Conservation (phyloP, 495 filamentous ascomycete genomes). For the Amniculicola lignicola region DNA sequence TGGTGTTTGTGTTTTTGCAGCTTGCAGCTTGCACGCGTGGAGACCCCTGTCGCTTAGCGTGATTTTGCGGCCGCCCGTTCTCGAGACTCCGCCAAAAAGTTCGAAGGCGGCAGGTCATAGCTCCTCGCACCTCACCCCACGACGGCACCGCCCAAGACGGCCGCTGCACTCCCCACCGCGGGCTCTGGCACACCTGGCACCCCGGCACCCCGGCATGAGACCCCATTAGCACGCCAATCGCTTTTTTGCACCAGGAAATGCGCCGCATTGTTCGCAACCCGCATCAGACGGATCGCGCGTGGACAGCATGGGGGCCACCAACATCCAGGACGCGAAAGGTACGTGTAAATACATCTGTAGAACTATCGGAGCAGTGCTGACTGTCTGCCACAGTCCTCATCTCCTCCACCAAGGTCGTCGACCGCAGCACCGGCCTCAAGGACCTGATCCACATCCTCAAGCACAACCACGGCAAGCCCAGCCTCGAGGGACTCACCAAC, state of each 20-base stretch:
- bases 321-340: constrained; percentile 29
- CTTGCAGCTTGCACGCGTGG: constrained; percentile 15
- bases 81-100: neutral
- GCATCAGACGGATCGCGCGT: neutral
- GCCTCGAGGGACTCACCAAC: constrained; percentile 60
- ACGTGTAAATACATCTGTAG: neutral
- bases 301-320: constrained; percentile 11
- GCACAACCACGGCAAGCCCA: constrained; percentile 55
- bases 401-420: constrained; percentile 23
- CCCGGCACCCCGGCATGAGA: no score
- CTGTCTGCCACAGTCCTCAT: constrained; percentile 20
- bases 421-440: constrained; percentile 39
- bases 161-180: no score
- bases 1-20: neutral
- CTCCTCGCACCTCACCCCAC: neutral
- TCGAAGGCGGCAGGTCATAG: neutral
- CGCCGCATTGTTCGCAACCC: neutral
- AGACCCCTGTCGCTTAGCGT: constrained; percentile 20
- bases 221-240: neutral
- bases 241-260: neutral
- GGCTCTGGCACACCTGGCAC: no score
- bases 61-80: neutral
- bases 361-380: neutral
- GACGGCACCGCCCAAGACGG: neutral
- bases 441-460: constrained; percentile 64